Conservation (phyloP, 1,284 basidiomycete species). For the Apiotrichum brassicae region DNA sequence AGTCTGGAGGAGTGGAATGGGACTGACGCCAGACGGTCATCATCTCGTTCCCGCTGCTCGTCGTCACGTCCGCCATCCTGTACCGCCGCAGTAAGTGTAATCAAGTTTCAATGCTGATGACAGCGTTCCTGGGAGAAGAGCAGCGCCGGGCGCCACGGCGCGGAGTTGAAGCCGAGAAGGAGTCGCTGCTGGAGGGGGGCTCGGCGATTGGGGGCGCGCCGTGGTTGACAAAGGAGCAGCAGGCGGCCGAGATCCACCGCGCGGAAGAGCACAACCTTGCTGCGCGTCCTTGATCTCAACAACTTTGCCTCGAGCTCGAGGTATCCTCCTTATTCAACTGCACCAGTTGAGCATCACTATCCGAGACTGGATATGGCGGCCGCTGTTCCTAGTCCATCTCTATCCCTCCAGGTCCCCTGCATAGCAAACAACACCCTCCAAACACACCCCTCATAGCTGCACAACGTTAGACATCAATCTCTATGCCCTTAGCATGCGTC, state of each 20-base stretch:
- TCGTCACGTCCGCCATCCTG: conserved; percentile 41
- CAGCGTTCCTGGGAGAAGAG: conserved; percentile 40
- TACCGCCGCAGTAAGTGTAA: conserved; percentile 37
- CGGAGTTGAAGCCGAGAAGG: background rate
- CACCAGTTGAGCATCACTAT: no score
- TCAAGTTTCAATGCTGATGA: background rate
- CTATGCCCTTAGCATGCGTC: background rate
- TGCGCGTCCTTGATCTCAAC: no score
- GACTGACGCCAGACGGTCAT: conserved; percentile 34
- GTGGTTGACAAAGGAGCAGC: conserved; percentile 21
- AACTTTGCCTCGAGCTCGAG: no score
- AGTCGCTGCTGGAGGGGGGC: conserved; percentile 5
- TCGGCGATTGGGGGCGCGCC: conserved; percentile 26
- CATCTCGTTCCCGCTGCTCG: conserved; percentile 41
- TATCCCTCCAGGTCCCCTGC: no score
- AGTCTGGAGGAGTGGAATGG: conserved; percentile 5
- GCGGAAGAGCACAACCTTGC: no score
- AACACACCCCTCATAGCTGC: no score
- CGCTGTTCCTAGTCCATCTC: no score
- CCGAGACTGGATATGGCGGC: no score
- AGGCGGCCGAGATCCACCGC: conserved; percentile 15
- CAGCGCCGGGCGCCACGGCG: conserved; percentile 31
- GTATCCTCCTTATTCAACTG: no score
- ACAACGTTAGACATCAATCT: no score
- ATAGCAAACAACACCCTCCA: background rate